Evolutionary conservation across 306 rosid species (phyloP), one percentile per base, ranked within the genome.

Genomic region (Ormosia emarginata): DNA sequence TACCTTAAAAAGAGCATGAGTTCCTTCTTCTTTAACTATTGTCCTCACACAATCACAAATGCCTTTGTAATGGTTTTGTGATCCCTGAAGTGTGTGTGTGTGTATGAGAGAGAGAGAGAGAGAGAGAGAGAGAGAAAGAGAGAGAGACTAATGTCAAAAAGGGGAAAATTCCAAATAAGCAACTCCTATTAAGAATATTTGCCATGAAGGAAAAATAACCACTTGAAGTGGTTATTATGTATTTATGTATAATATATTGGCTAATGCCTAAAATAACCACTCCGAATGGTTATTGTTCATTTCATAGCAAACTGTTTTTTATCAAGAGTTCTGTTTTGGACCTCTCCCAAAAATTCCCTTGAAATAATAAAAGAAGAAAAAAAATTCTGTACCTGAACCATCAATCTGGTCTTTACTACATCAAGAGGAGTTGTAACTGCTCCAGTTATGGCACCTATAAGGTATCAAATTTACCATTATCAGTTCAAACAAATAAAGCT

Each of bases 361-460:
- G 66, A 34, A 78, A 56, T 41, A 11, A 78, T 40, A 64, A 18
- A 3, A 33, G 49, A 11, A 24, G 79, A 56, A 3, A n/a, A 3
- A 61, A 40, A 59, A 10, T 62, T 55, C n/a, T 59, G 17, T 71
- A 86, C 91, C 90, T 89, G 92, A 90, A 87, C 86, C 90, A 83
- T 83, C 70, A 79, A 74, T 83, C 97, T 86, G 52, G 97, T 94
- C 84, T 94, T 94, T 62, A 94, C 92, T 70, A 94, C 97, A 84
- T 92, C 98, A 62, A 94, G 97, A 43, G 98, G 98, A 56, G 97
- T 94, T 66, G 97, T 92, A 70, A 90, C 84, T 72, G 97, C 98
- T 85, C 97, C 98, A 71, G 96, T 91, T 87, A 91, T 55, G 63
- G 94, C 97, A 77, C 97, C 98, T 94, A 73, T 61, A 14, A 81